Conservation (phyloP, 306 rosid genomes). For the Sophora flavescens region DNA sequence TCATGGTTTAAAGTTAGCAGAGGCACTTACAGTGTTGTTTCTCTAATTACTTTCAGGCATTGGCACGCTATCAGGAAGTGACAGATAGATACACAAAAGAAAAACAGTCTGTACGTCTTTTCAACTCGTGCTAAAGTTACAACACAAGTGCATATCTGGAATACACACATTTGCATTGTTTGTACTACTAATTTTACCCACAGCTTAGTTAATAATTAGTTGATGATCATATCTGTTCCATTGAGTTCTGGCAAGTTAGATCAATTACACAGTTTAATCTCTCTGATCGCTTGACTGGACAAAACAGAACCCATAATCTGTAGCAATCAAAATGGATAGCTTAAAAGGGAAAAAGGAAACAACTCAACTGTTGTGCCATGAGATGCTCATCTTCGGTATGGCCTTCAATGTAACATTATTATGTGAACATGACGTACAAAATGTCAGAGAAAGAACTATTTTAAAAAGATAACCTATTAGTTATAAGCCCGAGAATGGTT, state of each 20-base stretch:
- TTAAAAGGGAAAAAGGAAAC: conserved; percentile 12
- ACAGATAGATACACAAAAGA: conserved; percentile 91
- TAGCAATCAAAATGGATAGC: neutral
- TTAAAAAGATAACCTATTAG: neutral
- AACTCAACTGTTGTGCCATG: conserved; percentile 27
- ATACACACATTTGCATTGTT: conserved; percentile 37
- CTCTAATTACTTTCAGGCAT: conserved; percentile 65
- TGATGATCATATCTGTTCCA: conserved; percentile 24
- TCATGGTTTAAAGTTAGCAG: conserved; percentile 30
- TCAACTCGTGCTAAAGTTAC: conserved; percentile 39
- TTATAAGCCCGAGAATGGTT: neutral
- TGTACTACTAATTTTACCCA: conserved; percentile 8
- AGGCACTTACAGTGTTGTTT: conserved; percentile 35
- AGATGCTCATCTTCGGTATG: conserved; percentile 20
- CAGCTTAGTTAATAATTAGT: conserved; percentile 25
- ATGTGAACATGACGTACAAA: neutral
- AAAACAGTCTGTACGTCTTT: conserved; percentile 77
- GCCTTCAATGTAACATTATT: conserved; percentile 1
- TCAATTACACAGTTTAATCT: conserved; percentile 27
- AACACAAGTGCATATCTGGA: conserved; percentile 28
- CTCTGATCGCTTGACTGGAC: conserved; percentile 13
- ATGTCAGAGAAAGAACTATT: neutral
- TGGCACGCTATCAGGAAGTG: conserved; percentile 96
- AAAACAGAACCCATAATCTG: conserved; percentile 7
- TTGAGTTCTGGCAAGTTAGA: conserved; percentile 29